Base-by-base conservation (phyloP, 305 asterid species). In the Euphrasia arctica region DNA sequence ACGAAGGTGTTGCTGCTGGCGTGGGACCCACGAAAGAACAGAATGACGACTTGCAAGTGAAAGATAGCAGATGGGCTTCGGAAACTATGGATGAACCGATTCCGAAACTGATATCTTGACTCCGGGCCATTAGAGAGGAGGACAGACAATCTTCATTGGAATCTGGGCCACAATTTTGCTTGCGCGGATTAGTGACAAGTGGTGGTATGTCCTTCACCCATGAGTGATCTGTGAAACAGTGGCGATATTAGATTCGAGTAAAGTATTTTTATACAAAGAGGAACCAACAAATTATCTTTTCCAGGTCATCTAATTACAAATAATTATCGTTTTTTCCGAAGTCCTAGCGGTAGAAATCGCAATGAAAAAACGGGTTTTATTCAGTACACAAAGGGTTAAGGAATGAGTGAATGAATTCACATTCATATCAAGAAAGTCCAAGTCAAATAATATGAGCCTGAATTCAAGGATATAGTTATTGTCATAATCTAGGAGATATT, bases 191-290 rank as follows among this genome's bases (percentile, higher is more conserved):
- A 52, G 57, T 52, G 57, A 14, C 9, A 51, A 51, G 57, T 1
- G 57, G 4, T 2, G 4, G 57, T 52, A 52, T 22, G 57, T 52
- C 29, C 12, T 4, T 18, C 31, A 52, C 28, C 57, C 57, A 52
- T 18, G 57, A 52, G 57, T 52, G 57, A 52, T 52, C 57, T 52
- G 57, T 52, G 57, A 52, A 52, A 52, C 7, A 52, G 6, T 15
- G 57, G 12, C 8, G 9, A 18, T 15, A 18, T 15, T 18, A 15
- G 52, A 47, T 11, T 5, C 4, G 15, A 11, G 7, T 31, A 31
- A 31, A 31, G 4, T 29, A 31, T 3, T 11, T 18, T 18, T 18
- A n/a, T n/a, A n/a, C 1, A 47, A 11, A 39, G 43, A n/a, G 25
- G 25, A 48, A 48, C n/a, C 18, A 47, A 47, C 3, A 47, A 47